Evolutionary conservation across 2,329 filamentous ascomycete species (phyloP).

Genomic region (Akanthomyces lecanii): DNA sequence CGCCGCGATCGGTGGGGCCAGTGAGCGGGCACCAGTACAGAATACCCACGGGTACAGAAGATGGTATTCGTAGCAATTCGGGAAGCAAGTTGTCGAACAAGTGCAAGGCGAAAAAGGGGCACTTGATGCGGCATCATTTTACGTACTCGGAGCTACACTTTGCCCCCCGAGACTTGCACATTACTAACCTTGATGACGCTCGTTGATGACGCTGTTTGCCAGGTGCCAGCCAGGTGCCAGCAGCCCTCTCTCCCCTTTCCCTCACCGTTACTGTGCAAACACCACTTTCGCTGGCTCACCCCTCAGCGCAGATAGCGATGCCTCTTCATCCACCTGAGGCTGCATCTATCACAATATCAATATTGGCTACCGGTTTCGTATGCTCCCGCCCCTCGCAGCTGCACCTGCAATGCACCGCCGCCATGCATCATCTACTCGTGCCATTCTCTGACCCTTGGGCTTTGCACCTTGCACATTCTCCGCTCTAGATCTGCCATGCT

Average conservation of each 20-base stretch:
- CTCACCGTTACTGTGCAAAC: background rate
- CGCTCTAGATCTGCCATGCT: conserved; percentile 9
- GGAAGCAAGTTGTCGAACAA: background rate
- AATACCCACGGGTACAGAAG: no score
- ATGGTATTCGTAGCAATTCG: background rate
- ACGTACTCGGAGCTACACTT: no score
- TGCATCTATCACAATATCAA: background rate
- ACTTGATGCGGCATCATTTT: no score
- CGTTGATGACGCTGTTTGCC: conserved; percentile 1
- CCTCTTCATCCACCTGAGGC: background rate
- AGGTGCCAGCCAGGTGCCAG: background rate
- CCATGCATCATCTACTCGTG: background rate
- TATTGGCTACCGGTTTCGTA: background rate
- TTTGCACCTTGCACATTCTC: background rate
- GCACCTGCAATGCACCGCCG: background rate
- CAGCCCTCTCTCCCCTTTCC: background rate
- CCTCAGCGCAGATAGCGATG: background rate
- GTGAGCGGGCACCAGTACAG: background rate
- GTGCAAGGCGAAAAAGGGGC: background rate
- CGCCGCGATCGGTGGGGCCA: conserved; percentile 15
- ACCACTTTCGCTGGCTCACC: background rate
- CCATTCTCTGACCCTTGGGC: background rate
- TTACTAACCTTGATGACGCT: background rate
- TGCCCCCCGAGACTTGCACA: no score
- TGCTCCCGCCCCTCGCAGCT: background rate